Evolutionary conservation across 805 yeast species (phyloP), one percentile per base, ranked within the genome.

Genomic region (Kodamaea fukazawae): DNA sequence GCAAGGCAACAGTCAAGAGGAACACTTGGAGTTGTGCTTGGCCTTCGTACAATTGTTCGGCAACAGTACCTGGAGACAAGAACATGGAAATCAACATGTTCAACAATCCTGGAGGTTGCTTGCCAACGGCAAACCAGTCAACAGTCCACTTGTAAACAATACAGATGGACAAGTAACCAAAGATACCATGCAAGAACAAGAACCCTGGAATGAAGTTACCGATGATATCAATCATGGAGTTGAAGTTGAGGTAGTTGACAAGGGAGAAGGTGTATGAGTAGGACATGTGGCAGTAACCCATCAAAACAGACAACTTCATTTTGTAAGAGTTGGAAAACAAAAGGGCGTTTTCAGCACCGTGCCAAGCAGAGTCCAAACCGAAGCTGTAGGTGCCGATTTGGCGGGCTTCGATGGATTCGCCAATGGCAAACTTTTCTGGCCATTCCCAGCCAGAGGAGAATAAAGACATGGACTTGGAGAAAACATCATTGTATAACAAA

Each of bases 401-500:
- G 7, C 59, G 58, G 4, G 80, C 88, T 26, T 59, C 56, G 25
- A 82, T 57, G 3, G 69, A 49, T 29, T 55, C 53, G n/a, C 46
- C 55, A 20, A 48, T 48, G 36, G 57, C 61, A 38, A 61, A 67
- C 34, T 78, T 78, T 35, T 63, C 71, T 32, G 81, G 70, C 23
- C 96, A 93, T 53, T 75, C 72, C 98, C 99, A 93, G 25, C 97
- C 96, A 11, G 95, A 81, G 38, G 69, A 69, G 71, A 93, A 93
- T 31, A 89, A 61, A 11, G 95, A 79, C 91, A 90, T 82, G 9
- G 97, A 83, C 61, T 80, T 81, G 35, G 97, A 90, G 59, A 93
- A 93, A 14, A 91, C 57, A 76, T 93, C 99, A 63, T 93, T 93
- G 73, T 93, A 93, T 49, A 93, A 63, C 47, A 91, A 62, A 4